Percentiles rank a stretch among this genome's conserved stretches.
These are phyloP conservation scores for Starmerella asiatica DNA, from an alignment of 805 yeast species.

Conservation along the genomic window DNA sequence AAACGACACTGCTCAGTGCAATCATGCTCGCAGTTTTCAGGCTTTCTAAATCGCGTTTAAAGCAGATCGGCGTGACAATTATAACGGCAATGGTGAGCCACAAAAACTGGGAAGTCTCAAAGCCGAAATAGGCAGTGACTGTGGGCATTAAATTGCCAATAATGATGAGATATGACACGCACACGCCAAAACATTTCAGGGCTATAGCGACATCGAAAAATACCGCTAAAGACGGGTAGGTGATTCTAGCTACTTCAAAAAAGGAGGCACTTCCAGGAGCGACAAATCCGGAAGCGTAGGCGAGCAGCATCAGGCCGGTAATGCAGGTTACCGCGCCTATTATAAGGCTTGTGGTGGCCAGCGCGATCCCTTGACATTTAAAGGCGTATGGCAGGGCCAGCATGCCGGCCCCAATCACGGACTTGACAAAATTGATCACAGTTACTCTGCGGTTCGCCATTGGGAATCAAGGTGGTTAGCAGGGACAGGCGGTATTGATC, in stretches of 20 bases:
- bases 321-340: conserved; percentile 55
- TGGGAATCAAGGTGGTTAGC: too few relatives aligned
- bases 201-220: conserved; percentile 63
- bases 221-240: conserved; percentile 55
- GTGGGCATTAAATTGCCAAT: conserved; percentile 65
- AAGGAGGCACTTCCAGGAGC: conserved; percentile 53
- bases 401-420: conserved; percentile 67
- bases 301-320: conserved; percentile 35
- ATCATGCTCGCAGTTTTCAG: conserved; percentile 73
- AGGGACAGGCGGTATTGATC: neutral
- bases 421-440: conserved; percentile 50
- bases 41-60: conserved; percentile 62
- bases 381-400: conserved; percentile 64
- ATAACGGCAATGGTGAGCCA: conserved; percentile 23
- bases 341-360: conserved; percentile 42
- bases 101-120: conserved; percentile 33
- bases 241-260: conserved; percentile 50
- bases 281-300: conserved; percentile 29
- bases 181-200: conserved; percentile 68
- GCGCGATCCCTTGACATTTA: conserved; percentile 45
- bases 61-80: conserved; percentile 50
- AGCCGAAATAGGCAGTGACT: conserved; percentile 26
- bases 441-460: conserved; percentile 42
- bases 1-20: conserved; percentile 69
- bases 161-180: conserved; percentile 58